Conservation (phyloP, 495 filamentous ascomycete genomes). For the Penicillium manginii region DNA sequence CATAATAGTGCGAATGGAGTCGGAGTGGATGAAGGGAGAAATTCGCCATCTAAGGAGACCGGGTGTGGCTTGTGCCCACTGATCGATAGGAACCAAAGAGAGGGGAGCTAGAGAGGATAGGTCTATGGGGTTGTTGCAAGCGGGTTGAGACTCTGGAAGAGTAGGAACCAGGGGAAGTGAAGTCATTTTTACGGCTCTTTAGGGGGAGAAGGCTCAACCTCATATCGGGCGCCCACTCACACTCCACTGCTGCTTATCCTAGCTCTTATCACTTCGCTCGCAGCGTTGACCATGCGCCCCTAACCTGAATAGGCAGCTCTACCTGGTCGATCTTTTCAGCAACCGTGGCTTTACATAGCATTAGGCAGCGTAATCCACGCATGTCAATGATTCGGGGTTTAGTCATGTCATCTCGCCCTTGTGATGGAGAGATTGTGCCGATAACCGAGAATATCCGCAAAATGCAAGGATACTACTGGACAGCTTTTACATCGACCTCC, state of each 20-base stretch:
- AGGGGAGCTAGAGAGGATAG: background rate
- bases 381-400: too few relatives aligned
- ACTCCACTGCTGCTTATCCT: constrained; percentile 12
- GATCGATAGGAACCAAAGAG: constrained; percentile 5
- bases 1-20: constrained; percentile 42
- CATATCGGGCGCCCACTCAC: constrained; percentile 24
- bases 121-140: constrained; percentile 11
- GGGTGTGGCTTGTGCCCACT: constrained; percentile 26
- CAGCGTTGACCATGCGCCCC: constrained; percentile 8
- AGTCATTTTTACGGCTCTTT: background rate
- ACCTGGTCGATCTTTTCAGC: constrained; percentile 17
- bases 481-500: background rate
- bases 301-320: constrained; percentile 33
- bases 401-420: too few relatives aligned
- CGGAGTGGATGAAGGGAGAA: constrained; percentile 39
- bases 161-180: background rate
- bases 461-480: background rate
- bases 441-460: background rate
- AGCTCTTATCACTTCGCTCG: constrained; percentile 25
- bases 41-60: constrained; percentile 42
- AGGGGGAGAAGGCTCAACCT: constrained; percentile 9
- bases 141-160: constrained; percentile 5
- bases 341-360: background rate
- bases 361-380: background rate
- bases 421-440: too few relatives aligned